phyloP scores from a whole-genome alignment of 2,329 filamentous ascomycete species.

The Colletotrichum australisinense region DNA sequence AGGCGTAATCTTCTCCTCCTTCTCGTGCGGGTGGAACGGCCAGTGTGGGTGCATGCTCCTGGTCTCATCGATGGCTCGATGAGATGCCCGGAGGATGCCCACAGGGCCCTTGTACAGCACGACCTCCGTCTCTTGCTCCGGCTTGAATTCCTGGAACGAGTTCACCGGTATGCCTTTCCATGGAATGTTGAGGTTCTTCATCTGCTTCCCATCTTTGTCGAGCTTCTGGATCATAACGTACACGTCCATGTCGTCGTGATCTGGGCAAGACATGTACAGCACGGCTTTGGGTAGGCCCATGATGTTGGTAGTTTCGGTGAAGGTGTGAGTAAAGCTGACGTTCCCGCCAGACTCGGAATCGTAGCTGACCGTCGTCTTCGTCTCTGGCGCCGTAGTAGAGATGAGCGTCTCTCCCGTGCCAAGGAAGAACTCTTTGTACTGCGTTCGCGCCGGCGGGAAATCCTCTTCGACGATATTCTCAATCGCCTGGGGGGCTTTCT shows the following conservation, averaged over 20 bases:
- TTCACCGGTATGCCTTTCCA: constrained; percentile 36
- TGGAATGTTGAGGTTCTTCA: constrained; percentile 42
- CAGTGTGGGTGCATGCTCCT: constrained; percentile 43
- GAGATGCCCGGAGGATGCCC: constrained; percentile 41
- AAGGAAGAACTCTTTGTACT: constrained; percentile 45
- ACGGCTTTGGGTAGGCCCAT: constrained; percentile 58
- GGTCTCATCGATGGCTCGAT: constrained; percentile 38
- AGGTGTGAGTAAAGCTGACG: constrained; percentile 50
- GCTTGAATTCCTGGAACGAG: constrained; percentile 38
- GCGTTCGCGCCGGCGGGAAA: constrained; percentile 42
- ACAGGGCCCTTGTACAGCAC: constrained; percentile 41
- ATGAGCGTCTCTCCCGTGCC: constrained; percentile 40
- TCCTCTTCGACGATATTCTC: constrained; percentile 41
- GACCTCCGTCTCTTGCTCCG: constrained; percentile 39
- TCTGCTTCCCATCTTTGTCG: constrained; percentile 32
- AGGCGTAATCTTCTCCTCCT: constrained; percentile 31
- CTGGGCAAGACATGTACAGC: constrained; percentile 56
- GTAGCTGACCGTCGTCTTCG: constrained; percentile 41
- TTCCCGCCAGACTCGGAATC: neutral
- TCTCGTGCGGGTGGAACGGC: constrained; percentile 37
- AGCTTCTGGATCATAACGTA: constrained; percentile 46
- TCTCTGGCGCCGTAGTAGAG: constrained; percentile 53
- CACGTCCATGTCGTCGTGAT: constrained; percentile 56
- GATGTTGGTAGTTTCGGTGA: constrained; percentile 50
- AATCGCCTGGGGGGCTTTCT: constrained; percentile 40